Percentiles rank a stretch among this genome's conserved stretches.
phyloP scores from a whole-genome alignment of 2,329 filamentous ascomycete species.

The Aspergillus fumigatiaffinis region DNA sequence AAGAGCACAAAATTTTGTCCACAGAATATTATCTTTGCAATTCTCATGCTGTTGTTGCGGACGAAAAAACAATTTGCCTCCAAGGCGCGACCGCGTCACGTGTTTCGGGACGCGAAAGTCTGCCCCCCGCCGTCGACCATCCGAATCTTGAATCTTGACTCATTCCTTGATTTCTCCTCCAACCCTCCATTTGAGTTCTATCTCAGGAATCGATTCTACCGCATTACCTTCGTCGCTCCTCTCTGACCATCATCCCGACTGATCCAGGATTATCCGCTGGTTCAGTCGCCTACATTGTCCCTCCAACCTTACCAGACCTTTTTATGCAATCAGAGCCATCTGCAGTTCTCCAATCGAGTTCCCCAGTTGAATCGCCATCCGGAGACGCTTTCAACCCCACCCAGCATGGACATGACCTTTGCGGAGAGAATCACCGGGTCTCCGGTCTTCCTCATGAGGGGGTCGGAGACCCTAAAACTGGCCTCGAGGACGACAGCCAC shows the following conservation, averaged over 20 bases:
- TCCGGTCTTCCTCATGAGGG: constrained; percentile 42
- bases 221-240: constrained; percentile 3
- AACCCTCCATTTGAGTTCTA: background rate
- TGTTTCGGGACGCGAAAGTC: background rate
- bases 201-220: background rate
- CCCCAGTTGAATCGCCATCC: constrained; percentile 36
- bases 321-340: constrained; percentile 64
- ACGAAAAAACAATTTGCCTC: background rate
- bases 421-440: constrained; percentile 38
- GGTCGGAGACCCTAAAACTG: constrained; percentile 29
- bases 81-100: background rate
- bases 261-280: constrained; percentile 47
- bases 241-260: constrained; percentile 36
- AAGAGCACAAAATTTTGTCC: background rate
- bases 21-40: background rate
- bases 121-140: background rate
- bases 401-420: constrained; percentile 58
- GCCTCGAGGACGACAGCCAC: constrained; percentile 17
- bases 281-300: constrained; percentile 49
- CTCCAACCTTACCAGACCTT: constrained; percentile 39
- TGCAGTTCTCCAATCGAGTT: constrained; percentile 47
- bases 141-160: background rate
- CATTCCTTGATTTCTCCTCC: constrained; percentile 4
- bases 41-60: background rate
- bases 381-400: constrained; percentile 34